Base-by-base conservation (phyloP, 345 rosid species). In the Aquilaria malaccensis region DNA sequence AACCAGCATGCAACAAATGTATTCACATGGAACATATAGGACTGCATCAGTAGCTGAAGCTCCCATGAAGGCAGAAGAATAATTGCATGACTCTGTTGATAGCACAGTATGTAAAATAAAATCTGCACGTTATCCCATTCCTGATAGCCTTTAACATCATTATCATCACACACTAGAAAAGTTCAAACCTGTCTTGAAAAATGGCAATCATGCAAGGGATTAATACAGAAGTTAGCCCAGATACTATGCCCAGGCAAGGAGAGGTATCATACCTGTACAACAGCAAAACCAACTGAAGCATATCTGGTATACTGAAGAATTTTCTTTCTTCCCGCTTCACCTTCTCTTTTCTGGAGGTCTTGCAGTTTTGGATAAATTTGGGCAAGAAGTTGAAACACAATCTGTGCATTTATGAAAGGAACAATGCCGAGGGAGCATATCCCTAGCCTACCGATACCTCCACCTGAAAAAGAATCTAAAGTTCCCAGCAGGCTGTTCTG, bases 261-360 rank as follows among this genome's bases (percentile, higher is more conserved):
- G 60, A 37, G 43, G 6, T 33, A 62, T 32, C 62, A 66, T 66
- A 80, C 91, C 84, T 88, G 95, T 48, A 90, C 97, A 63, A 90
- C 65, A 12, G 97, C 96, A 49, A 94, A 94, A 50, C 92, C 99
- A 30, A 94, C 97, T 3, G 99, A 94, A 74, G 96, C 97, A 59
- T 94, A 90, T 50, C 82, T 81, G 64, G 95, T 90, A 62, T 94
- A 90, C 82, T 94, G 90, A 56, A 90, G 91, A 70, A 94, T 68
- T 75, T 90, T 94, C 78, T 94, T 94, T 55, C 99, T 88, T 58
- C 99, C 99, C 0, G 97, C 96, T 83, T 94, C 97, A 13, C 99
- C 99, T 86, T 94, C 99, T 85, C 81, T 80, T 73, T 94, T 94
- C 82, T 90, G 99, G 68, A 94, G 97, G 71, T 94, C 97, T 85